phyloP scores from a whole-genome alignment of 192 early-diverging fungal species.

The Gigaspora rosea region DNA sequence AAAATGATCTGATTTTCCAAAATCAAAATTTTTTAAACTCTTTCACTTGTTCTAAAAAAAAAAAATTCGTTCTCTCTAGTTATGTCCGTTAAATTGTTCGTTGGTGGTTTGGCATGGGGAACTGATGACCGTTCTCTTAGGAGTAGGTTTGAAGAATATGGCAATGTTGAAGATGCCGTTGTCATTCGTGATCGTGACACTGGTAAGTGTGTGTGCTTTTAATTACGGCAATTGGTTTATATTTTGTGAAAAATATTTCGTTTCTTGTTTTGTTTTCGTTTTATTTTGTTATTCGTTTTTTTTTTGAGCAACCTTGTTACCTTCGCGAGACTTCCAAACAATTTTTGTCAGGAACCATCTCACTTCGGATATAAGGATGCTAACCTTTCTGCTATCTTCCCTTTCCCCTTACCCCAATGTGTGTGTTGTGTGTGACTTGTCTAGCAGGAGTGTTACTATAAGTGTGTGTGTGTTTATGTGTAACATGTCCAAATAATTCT shows the following conservation, averaged over 20 bases:
- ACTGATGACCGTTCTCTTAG: conserved; percentile 64
- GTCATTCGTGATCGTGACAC: conserved; percentile 75
- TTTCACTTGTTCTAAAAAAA: not conserved
- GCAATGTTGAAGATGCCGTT: conserved; percentile 62
- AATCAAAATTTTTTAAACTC: not conserved
- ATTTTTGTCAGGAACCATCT: not conserved
- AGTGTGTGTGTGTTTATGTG: not conserved
- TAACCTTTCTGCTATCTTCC: conserved; percentile 17
- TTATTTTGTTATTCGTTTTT: not conserved
- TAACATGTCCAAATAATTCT: not conserved
- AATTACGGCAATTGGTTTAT: not conserved
- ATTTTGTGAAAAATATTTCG: too few species aligned
- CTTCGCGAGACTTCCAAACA: conserved; percentile 20
- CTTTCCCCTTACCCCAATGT: conserved; percentile 8
- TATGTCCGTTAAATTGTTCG: conserved; percentile 59
- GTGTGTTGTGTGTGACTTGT: not conserved
- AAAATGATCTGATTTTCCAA: too few species aligned
- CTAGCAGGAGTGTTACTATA: conserved; percentile 13
- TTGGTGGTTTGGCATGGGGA: conserved; percentile 68
- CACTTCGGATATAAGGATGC: conserved; percentile 17
- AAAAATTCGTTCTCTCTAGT: not conserved
- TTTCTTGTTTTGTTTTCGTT: not conserved
- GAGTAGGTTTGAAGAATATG: conserved; percentile 62
- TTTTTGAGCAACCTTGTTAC: not conserved
- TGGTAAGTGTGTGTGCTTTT: conserved; percentile 51